Conservation (phyloP, 2,329 filamentous ascomycete genomes). For the Colletotrichum sp. region DNA sequence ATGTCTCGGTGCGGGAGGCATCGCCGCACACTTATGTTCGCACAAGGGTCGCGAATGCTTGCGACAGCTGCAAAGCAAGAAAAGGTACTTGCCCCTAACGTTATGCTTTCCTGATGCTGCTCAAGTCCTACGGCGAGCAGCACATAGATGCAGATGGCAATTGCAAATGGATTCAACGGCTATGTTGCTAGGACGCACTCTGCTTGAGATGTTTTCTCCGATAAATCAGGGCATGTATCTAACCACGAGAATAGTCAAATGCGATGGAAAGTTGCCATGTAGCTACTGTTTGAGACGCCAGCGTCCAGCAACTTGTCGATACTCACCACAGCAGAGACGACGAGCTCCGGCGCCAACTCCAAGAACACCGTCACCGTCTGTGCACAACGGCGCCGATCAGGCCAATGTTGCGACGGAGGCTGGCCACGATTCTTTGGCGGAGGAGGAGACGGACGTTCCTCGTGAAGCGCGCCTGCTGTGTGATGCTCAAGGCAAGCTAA, state of each 20-base stretch:
- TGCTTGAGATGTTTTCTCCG: neutral
- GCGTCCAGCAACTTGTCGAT: conserved; percentile 49
- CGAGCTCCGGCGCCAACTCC: conserved; percentile 29
- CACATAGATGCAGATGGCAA: neutral
- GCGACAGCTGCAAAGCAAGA: conserved; percentile 58
- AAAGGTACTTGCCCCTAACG: conserved; percentile 36
- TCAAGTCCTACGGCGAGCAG: neutral
- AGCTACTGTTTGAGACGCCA: conserved; percentile 52
- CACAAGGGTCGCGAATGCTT: conserved; percentile 56
- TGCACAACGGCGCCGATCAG: neutral
- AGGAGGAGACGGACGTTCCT: conserved; percentile 61
- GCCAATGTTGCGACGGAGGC: neutral
- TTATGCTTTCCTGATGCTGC: neutral
- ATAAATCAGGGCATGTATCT: neutral
- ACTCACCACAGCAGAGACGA: conserved; percentile 49
- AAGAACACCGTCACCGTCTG: conserved; percentile 15
- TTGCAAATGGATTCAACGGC: neutral
- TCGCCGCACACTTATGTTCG: conserved; percentile 25
- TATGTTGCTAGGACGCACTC: neutral
- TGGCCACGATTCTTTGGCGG: conserved; percentile 32
- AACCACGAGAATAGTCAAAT: conserved; percentile 44
- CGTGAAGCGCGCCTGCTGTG: conserved; percentile 56
- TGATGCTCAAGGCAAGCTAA: conserved; percentile 58
- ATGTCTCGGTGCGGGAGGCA: conserved; percentile 11
- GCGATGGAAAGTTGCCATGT: conserved; percentile 59